Base-by-base conservation (phyloP, 2,329 filamentous ascomycete genomes). In the Aspergillus sergii region DNA sequence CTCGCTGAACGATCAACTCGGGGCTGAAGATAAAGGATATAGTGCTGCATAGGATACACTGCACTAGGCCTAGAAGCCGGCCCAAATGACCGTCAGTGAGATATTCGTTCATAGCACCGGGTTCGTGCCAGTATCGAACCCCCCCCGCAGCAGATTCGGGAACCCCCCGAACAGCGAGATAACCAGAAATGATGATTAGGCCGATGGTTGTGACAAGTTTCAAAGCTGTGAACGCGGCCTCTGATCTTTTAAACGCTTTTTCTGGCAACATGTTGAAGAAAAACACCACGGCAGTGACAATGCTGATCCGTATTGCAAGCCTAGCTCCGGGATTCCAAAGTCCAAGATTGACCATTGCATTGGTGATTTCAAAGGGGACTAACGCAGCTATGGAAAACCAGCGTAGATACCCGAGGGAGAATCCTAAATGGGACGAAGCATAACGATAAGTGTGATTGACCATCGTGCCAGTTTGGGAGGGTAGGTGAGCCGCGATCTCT, bases 261-360 rank as follows among this genome's bases (percentile, higher is more conserved):
- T 85, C 83, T 1, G 82, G 81, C 2, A 84, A 70, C 57, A 79
- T 73, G 64, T 85, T 84, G 60, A 82, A 73, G 4, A 72, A 76
- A n/a, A 83, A 71, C 57, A 91, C 84, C 34, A 90, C 79, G n/a
- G 84, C 71, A 57, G 89, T 82, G 58, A 88, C 76, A 62, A 88
- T 82, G 9, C 82, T 83, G 57, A 84, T 78, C 70, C 80, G 82
- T 28, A 79, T 71, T 8, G 76, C 77, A 30, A 81, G 72, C 11
- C 74, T 74, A 30, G 76, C 58, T 6, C 71, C 72, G 14, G 79
- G 76, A 21, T 74, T 70, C 88, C 88, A 91, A 69, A 86, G 86
- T 63, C 86, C 78, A 67, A 90, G 85, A 39, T 90, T 81, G 32
- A 89, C 84, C 67, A 86, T 84, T 32, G 87, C 86, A n/a, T 88